These are phyloP conservation scores for Sesbania bispinosa DNA, from an alignment of 306 rosid genomes.

Conservation along the genomic window DNA sequence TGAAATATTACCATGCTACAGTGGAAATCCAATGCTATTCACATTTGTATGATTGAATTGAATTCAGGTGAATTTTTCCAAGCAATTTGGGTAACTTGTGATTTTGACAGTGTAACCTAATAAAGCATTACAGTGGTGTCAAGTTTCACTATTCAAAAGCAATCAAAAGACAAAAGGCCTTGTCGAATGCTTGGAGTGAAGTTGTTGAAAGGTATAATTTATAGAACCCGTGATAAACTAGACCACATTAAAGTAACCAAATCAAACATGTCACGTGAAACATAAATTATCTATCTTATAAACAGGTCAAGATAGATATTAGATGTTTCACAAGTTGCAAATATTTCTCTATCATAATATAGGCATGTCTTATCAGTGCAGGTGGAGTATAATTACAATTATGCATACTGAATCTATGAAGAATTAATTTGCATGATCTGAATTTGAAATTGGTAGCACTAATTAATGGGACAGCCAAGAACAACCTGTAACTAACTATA, in stretches of 20 bases:
- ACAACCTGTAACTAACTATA: slow-evolving; percentile 38
- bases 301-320: slow-evolving; percentile 3
- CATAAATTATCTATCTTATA: slow-evolving; percentile 26
- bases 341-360: slow-evolving; percentile 13
- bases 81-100: slow-evolving; percentile 8
- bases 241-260: slow-evolving; percentile 16
- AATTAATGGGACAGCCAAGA: slow-evolving; percentile 39
- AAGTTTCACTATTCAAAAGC: slow-evolving; percentile 7
- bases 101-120: slow-evolving; percentile 1
- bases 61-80: background rate
- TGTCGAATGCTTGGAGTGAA: slow-evolving; percentile 12
- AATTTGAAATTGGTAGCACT: slow-evolving; percentile 41
- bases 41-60: background rate
- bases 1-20: background rate
- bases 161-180: slow-evolving; percentile 4
- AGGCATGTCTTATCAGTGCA: slow-evolving; percentile 4
- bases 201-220: slow-evolving; percentile 18
- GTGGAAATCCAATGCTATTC: background rate
- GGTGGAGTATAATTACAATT: slow-evolving; percentile 3
- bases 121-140: background rate
- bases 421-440: slow-evolving; percentile 39
- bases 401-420: slow-evolving; percentile 27
- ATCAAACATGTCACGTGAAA: slow-evolving; percentile 50
- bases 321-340: slow-evolving; percentile 10
- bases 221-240: slow-evolving; percentile 38